These are phyloP conservation scores for Wickerhamomyces rabaulensis DNA, from an alignment of 805 yeast species.

Conservation along the genomic window DNA sequence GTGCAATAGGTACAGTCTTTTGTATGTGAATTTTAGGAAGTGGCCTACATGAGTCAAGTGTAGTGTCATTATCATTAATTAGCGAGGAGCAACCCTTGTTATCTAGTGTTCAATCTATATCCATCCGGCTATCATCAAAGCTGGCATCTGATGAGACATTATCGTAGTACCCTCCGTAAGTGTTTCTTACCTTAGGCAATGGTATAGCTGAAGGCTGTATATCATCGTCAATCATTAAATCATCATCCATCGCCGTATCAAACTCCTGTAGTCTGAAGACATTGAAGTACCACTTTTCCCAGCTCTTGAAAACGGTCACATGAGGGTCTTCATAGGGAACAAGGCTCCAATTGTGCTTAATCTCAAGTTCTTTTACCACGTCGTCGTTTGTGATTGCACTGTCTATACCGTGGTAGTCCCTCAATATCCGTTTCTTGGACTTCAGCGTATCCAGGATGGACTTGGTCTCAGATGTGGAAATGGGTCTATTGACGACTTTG, in stretches of 20 bases:
- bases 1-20: too few species aligned
- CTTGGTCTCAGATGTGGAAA: neutral
- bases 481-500: neutral
- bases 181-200: neutral
- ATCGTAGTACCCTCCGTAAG: neutral
- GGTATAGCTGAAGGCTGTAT: neutral
- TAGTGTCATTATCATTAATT: neutral
- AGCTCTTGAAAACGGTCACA: conserved; percentile 5
- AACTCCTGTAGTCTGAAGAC: conserved; percentile 11
- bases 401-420: neutral
- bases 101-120: neutral
- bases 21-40: too few species aligned
- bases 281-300: conserved; percentile 27
- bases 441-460: conserved; percentile 2
- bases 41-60: neutral
- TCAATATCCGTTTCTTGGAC: neutral
- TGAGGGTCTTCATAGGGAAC: conserved; percentile 23
- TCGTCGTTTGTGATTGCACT: conserved; percentile 14
- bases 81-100: neutral
- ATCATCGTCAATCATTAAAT: conserved; percentile 10
- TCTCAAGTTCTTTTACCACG: conserved; percentile 17
- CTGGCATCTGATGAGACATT: neutral
- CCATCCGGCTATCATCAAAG: neutral
- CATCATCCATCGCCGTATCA: conserved; percentile 1
- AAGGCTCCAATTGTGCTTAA: conserved; percentile 21